Evolutionary conservation across 139 green algal genomes (phyloP).

Genomic region (Chlamydomonas incerta): DNA sequence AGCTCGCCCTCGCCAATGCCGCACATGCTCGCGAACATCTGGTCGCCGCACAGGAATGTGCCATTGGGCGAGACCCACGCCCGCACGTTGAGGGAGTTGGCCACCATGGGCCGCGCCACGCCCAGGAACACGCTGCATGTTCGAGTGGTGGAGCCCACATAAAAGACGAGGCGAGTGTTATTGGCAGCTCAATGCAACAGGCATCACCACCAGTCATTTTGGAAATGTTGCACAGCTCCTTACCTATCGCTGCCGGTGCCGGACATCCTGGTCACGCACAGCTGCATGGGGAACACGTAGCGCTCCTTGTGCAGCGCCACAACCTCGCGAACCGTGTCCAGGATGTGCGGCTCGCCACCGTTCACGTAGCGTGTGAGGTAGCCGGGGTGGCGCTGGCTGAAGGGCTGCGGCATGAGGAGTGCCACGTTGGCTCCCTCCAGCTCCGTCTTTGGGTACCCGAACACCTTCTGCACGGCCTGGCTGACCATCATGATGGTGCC

Average conservation of each 20-base stretch:
- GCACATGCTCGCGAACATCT: constrained; percentile 5
- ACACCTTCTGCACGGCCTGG: neutral
- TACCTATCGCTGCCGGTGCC: constrained; percentile 26
- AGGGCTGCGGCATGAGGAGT: constrained; percentile 54
- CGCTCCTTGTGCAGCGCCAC: constrained; percentile 52
- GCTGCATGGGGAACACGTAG: constrained; percentile 34
- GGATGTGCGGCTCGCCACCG: constrained; percentile 49
- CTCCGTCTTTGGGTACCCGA: constrained; percentile 51
- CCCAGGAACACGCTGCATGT: constrained; percentile 37
- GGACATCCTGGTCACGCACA: constrained; percentile 40
- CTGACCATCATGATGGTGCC: constrained; percentile 51
- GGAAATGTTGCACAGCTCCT: no score
- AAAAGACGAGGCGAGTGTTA: no score
- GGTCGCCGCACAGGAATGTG: constrained; percentile 1
- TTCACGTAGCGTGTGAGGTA: constrained; percentile 46
- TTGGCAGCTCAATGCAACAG: no score
- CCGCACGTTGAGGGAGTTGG: neutral
- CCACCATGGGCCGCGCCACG: neutral
- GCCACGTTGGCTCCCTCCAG: constrained; percentile 48
- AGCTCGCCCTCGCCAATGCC: neutral
- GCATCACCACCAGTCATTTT: no score
- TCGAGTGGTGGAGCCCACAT: no score
- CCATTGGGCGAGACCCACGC: neutral
- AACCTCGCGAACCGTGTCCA: constrained; percentile 59
- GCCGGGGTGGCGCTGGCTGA: constrained; percentile 38